phyloP scores from a whole-genome alignment of 2,329 filamentous ascomycete genomes.

The Microsporum canis region DNA sequence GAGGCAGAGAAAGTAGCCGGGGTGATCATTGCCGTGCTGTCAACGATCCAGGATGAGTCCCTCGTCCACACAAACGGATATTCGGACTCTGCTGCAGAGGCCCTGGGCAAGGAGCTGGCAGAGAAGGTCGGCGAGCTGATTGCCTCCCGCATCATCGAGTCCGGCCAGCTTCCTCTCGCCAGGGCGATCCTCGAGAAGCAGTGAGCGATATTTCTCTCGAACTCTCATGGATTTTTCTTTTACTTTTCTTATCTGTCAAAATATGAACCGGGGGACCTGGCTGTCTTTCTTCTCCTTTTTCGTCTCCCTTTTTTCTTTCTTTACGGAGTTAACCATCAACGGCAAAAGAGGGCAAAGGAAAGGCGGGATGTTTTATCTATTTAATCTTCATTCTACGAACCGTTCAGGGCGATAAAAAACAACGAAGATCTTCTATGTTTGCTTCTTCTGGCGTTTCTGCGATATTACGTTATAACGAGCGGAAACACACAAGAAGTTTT shows the following conservation, averaged over 20 bases:
- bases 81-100: constrained; percentile 26
- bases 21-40: constrained; percentile 47
- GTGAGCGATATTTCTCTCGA: constrained; percentile 1
- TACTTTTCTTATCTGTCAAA: constrained; percentile 2
- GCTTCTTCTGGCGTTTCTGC: not conserved
- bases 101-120: constrained; percentile 27
- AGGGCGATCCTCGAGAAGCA: constrained; percentile 26
- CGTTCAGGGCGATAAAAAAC: no score
- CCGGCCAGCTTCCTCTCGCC: constrained; percentile 31
- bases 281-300: not conserved
- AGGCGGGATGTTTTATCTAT: not conserved
- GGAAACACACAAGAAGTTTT: not conserved
- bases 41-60: constrained; percentile 41
- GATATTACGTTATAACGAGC: not conserved
- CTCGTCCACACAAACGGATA: constrained; percentile 32
- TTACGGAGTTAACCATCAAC: no score
- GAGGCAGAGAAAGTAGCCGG: constrained; percentile 51
- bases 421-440: not conserved
- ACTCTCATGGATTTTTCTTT: not conserved
- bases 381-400: no score
- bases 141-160: constrained; percentile 31
- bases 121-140: constrained; percentile 35
- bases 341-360: not conserved
- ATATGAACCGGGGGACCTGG: not conserved
- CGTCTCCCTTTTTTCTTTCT: not conserved